Conservation (phyloP, 495 filamentous ascomycete species). For the Penicillium subrubescens region DNA sequence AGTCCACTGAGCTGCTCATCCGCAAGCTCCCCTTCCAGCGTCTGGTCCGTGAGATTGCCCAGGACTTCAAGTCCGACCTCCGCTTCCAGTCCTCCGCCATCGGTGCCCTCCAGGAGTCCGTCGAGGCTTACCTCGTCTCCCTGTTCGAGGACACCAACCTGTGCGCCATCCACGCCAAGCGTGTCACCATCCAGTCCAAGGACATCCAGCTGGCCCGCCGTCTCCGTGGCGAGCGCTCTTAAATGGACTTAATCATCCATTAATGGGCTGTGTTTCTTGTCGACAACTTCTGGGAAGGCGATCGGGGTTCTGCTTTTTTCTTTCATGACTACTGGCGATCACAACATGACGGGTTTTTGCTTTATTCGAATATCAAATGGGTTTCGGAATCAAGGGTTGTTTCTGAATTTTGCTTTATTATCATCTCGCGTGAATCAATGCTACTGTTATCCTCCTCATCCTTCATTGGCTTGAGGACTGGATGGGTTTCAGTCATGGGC, state of each 20-base stretch:
- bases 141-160: constrained; percentile 99
- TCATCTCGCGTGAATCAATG: constrained; percentile 38
- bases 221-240: constrained; percentile 93
- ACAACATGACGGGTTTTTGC: constrained; percentile 51
- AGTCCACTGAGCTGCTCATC: constrained; percentile 99
- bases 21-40: constrained; percentile 99
- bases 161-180: constrained; percentile 99
- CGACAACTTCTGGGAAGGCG: constrained; percentile 46
- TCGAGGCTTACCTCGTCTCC: constrained; percentile 99
- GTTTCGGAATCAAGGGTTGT: constrained; percentile 46
- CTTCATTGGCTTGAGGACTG: constrained; percentile 9
- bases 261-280: constrained; percentile 37
- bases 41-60: constrained; percentile 98
- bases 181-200: constrained; percentile 94
- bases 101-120: constrained; percentile 99
- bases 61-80: constrained; percentile 99
- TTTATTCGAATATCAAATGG: constrained; percentile 47
- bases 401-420: constrained; percentile 37
- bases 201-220: constrained; percentile 97
- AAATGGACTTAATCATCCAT: constrained; percentile 32
- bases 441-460: constrained; percentile 32
- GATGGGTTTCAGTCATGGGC: constrained; percentile 44
- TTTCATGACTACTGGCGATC: constrained; percentile 50
- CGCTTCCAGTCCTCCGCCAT: constrained; percentile 99
- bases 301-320: constrained; percentile 48